A percentile compares a stretch with the other conserved stretches of the same genome.
phyloP scores from a whole-genome alignment of 768 basidiomycete genomes.

The Termitomyces bulborhizus region DNA sequence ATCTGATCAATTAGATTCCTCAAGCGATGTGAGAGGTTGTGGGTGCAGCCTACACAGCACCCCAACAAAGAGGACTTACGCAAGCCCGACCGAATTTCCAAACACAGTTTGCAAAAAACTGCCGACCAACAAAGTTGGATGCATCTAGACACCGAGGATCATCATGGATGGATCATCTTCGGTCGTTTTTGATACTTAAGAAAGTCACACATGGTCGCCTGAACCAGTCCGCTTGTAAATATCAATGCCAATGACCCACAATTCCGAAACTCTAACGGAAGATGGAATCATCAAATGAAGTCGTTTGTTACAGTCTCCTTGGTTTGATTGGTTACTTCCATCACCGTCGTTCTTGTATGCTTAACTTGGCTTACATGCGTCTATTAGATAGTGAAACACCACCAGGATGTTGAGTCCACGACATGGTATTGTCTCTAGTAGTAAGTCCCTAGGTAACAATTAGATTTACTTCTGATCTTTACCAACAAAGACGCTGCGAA shows the following conservation, averaged over 20 bases:
- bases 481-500: constrained; percentile 58
- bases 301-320: background rate
- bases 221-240: no score
- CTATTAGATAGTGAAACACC: background rate
- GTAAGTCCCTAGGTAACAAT: background rate
- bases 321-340: background rate
- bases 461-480: constrained; percentile 31
- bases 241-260: no score
- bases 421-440: background rate
- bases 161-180: background rate
- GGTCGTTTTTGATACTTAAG: background rate
- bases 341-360: background rate
- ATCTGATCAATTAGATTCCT: constrained; percentile 5
- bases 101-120: background rate
- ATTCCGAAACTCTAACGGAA: background rate
- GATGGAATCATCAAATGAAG: no score
- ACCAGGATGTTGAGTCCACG: background rate
- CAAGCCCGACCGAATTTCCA: constrained; percentile 8
- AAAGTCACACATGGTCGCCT: background rate
- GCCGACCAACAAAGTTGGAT: background rate
- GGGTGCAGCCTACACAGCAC: background rate
- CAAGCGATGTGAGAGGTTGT: background rate
- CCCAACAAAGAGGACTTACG: background rate
- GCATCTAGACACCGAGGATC: background rate
- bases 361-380: background rate